Conservation (phyloP, 139 green algal species). For the Pleodorina starrii region DNA sequence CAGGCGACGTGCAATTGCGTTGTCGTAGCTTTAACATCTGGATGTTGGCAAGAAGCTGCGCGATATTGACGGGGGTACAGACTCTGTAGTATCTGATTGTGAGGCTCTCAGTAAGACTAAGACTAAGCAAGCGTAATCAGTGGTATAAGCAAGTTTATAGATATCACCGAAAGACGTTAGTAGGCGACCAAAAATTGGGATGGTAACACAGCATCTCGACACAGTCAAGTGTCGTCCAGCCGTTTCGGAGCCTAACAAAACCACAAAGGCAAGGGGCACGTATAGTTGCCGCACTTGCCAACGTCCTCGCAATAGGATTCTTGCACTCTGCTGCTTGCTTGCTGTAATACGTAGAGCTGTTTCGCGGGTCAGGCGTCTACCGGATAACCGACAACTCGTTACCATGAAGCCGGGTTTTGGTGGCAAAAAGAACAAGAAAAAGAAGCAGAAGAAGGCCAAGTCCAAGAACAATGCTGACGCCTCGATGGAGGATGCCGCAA, state of each 20-base stretch:
- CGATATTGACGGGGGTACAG: too few relatives aligned
- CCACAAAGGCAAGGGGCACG: too few relatives aligned
- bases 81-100: too few relatives aligned
- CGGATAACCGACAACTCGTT: background rate
- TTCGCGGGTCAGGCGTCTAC: too few relatives aligned
- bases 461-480: background rate
- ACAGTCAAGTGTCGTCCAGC: background rate
- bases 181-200: background rate
- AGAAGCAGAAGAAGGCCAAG: conserved; percentile 34
- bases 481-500: background rate
- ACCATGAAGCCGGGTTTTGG: conserved; percentile 36
- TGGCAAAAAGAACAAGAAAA: conserved; percentile 13
- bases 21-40: background rate
- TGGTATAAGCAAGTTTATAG: too few relatives aligned
- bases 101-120: too few relatives aligned
- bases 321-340: too few relatives aligned
- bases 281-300: too few relatives aligned
- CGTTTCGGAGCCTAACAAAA: background rate
- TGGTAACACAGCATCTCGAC: background rate
- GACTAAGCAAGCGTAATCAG: too few relatives aligned
- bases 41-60: background rate
- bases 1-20: background rate
- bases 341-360: too few relatives aligned
- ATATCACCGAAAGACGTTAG: too few relatives aligned
- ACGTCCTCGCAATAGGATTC: too few relatives aligned